These are phyloP conservation scores for Carex parvula DNA, from an alignment of 176 grass and related monocot species.

Conservation along the genomic window DNA sequence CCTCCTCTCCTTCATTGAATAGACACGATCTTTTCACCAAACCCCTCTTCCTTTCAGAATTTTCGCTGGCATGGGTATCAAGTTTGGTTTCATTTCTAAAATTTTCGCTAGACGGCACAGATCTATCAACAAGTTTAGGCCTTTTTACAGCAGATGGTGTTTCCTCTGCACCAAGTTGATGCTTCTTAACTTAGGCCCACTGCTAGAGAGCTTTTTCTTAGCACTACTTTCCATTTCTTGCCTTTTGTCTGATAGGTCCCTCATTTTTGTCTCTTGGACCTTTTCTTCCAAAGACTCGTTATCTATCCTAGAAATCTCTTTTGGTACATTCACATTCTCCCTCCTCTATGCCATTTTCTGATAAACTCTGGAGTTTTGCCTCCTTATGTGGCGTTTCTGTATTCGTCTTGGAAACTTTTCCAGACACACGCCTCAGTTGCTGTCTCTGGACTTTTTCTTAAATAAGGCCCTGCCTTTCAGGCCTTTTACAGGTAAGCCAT, in stretches of 20 bases:
- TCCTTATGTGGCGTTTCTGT: not conserved
- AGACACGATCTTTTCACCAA: constrained; percentile 21
- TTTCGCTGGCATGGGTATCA: constrained; percentile 14
- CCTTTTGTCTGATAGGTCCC: constrained; percentile 16
- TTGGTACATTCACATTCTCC: not conserved
- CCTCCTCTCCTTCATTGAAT: constrained; percentile 16
- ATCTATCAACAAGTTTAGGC: constrained; percentile 12
- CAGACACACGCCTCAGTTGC: not conserved
- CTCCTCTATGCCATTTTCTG: constrained; percentile 4
- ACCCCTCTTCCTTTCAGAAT: constrained; percentile 26
- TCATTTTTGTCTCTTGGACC: constrained; percentile 11
- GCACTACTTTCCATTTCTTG: constrained; percentile 16
- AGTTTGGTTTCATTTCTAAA: constrained; percentile 15
- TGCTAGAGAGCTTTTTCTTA: constrained; percentile 8
- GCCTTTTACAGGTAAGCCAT: not conserved
- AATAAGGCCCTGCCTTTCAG: not conserved
- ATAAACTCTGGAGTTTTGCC: not conserved
- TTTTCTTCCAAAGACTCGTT: constrained; percentile 10
- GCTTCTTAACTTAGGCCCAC: constrained; percentile 15
- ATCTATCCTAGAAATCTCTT: not conserved
- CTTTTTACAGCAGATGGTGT: constrained; percentile 19
- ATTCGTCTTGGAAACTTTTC: constrained; percentile 10
- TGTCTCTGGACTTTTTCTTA: not conserved
- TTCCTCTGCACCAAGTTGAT: constrained; percentile 8
- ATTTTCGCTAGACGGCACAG: not conserved